Evolutionary conservation across 352 stramenopile species (phyloP), one percentile per base, ranked within the genome.

Genomic region (Phytophthora pistaciae): DNA sequence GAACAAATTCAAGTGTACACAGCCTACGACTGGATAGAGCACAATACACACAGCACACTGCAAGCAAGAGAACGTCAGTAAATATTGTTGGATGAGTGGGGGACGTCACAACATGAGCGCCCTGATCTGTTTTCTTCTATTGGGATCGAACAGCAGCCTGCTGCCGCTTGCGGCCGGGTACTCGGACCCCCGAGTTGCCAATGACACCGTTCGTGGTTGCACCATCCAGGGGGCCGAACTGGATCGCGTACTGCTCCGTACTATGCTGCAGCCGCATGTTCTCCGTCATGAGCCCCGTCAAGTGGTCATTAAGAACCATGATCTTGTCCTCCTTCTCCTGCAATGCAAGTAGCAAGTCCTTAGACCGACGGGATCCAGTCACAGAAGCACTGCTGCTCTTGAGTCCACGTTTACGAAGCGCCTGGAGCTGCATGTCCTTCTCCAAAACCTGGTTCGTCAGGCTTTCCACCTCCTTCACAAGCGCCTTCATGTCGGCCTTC

Each of bases 231-330:
- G 70, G 64, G 14, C 83, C 81, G 49, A 71, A 88, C 20, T 76
- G 65, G 33, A 84, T 57, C 13, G 50, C 71, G 61, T 91, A 92
- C 50, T 76, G 78, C 68, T 95, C 87, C 40, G 91, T 92, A 36
- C 83, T 83, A 54, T 91, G 82, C 57, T 96, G 88, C 18, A 96
- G 77, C 54, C 80, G 74, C 57, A 93, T 85, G 11, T 84, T 88
- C 60, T 92, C 82, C 38, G 83, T 87, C 85, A 96, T 94, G 14
- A 94, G 76, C 50, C 91, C 90, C 21, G 87, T 96, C 62, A 96
- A 75, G 66, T 96, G 90, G 42, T 96, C 88, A 70, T 96, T 96
- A 20, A 96, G 70, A 31, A 90, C 74, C 73, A 92, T 84, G 55
- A 96, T 90, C 72, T 95, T 94, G 38, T 88, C 70, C 50, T 96